Evolutionary conservation across 257 asterid genomes (phyloP).

Genomic region (Petunia secreta): DNA sequence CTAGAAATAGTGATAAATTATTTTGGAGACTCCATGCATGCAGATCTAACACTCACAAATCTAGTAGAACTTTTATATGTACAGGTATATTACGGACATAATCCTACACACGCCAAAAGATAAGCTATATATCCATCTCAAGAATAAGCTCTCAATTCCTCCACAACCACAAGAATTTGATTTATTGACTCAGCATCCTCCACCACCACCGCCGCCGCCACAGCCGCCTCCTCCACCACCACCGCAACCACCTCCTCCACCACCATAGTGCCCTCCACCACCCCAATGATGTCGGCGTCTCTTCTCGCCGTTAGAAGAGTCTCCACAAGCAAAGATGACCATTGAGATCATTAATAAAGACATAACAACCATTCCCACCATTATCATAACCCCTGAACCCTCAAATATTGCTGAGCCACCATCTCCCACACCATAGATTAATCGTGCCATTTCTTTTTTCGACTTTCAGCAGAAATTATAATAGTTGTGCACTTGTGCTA

Average conservation of each 20-base stretch:
- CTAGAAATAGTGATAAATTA: not conserved
- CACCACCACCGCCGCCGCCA: not conserved
- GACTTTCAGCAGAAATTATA: not conserved
- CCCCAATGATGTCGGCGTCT: not conserved
- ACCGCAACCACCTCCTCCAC: not conserved
- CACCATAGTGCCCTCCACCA: not conserved
- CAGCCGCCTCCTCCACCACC: not conserved
- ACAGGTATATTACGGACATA: too few relatives aligned
- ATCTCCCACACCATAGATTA: not conserved
- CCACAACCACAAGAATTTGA: not conserved
- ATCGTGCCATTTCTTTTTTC: slow-evolving; percentile 22
- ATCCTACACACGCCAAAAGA: not conserved
- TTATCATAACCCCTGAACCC: slow-evolving; percentile 19
- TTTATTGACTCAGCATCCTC: not conserved
- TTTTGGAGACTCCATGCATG: not conserved
- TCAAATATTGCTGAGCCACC: not conserved
- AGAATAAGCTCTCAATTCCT: not conserved
- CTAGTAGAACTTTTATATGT: too few relatives aligned
- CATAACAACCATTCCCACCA: slow-evolving; percentile 30
- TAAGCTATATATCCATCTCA: not conserved
- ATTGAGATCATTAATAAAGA: slow-evolving; percentile 26
- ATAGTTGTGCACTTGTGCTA: not conserved
- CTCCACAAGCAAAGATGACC: slow-evolving; percentile 36
- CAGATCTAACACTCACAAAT: not conserved
- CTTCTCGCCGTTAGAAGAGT: not conserved